Evolutionary conservation across 2,329 filamentous ascomycete species (phyloP).

Genomic region (Fusarium subtropicale): DNA sequence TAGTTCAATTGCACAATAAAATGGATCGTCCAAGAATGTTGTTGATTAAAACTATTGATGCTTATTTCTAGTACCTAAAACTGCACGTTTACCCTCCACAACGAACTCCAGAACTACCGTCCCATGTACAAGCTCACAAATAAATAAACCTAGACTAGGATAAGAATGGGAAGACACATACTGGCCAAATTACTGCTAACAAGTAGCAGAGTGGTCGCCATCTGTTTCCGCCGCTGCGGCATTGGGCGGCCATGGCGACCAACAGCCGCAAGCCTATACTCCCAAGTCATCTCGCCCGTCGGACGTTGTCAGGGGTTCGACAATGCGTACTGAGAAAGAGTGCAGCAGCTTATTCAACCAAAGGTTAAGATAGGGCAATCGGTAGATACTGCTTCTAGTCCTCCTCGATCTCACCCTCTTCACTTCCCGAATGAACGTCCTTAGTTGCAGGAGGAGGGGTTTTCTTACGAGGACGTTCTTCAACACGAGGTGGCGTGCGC

Average conservation of each 20-base stretch:
- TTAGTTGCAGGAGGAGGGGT: slow-evolving; percentile 60
- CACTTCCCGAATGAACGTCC: slow-evolving; percentile 79
- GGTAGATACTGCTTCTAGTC: slow-evolving; percentile 56
- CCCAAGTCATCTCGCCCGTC: slow-evolving; percentile 48
- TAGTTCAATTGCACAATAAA: slow-evolving; percentile 28
- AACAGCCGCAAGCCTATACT: slow-evolving; percentile 46
- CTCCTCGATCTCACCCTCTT: slow-evolving; percentile 98
- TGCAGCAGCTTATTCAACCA: slow-evolving; percentile 21
- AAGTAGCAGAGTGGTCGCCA: slow-evolving; percentile 35
- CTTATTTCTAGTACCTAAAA: slow-evolving; percentile 12
- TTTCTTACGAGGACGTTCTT: slow-evolving; percentile 67
- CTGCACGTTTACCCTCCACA: neutral
- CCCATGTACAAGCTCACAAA: slow-evolving; percentile 37
- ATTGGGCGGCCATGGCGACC: slow-evolving; percentile 34
- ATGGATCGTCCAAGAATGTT: slow-evolving; percentile 25
- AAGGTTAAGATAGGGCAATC: slow-evolving; percentile 15
- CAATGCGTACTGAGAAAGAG: slow-evolving; percentile 45
- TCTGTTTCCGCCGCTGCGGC: slow-evolving; percentile 35
- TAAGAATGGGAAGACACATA: slow-evolving; percentile 41
- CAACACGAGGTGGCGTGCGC: slow-evolving; percentile 67
- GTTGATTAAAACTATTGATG: slow-evolving; percentile 1
- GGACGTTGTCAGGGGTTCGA: slow-evolving; percentile 40
- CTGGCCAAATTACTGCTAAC: slow-evolving; percentile 33
- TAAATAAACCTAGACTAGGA: slow-evolving; percentile 30
- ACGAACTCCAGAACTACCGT: slow-evolving; percentile 20